Conservation (phyloP, 2,329 filamentous ascomycete species). For the Ampelomyces quisqualis region DNA sequence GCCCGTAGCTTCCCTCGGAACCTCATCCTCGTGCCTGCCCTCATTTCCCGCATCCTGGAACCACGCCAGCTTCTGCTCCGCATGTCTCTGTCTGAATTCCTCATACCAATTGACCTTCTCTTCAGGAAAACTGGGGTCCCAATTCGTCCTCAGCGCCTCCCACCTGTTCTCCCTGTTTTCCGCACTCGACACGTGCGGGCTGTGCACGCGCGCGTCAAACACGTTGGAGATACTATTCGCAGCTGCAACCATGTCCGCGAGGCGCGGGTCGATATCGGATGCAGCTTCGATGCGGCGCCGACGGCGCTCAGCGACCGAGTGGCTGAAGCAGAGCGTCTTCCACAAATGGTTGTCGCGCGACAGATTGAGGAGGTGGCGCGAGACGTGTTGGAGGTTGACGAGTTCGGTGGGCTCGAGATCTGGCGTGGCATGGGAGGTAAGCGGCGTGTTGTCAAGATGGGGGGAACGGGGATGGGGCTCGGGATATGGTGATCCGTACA, state of each 20-base stretch:
- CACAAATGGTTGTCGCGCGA: slow-evolving; percentile 75
- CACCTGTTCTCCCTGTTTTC: slow-evolving; percentile 45
- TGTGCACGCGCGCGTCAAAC: slow-evolving; percentile 25
- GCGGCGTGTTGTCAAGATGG: slow-evolving; percentile 1
- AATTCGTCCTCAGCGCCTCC: slow-evolving; percentile 68
- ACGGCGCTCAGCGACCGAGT: slow-evolving; percentile 66
- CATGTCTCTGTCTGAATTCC: slow-evolving; percentile 83
- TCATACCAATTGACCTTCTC: slow-evolving; percentile 82
- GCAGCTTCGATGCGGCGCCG: slow-evolving; percentile 46
- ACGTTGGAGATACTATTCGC: slow-evolving; percentile 37
- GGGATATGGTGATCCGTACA: no score
- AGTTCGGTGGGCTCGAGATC: slow-evolving; percentile 66
- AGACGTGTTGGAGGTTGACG: slow-evolving; percentile 68
- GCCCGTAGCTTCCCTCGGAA: slow-evolving; percentile 67
- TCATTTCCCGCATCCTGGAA: slow-evolving; percentile 60
- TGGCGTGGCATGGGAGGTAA: slow-evolving; percentile 39
- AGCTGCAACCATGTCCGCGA: slow-evolving; percentile 47
- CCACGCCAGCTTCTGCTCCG: slow-evolving; percentile 74
- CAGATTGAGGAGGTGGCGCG: slow-evolving; percentile 63
- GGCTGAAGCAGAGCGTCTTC: slow-evolving; percentile 71
- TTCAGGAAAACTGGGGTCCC: slow-evolving; percentile 74
- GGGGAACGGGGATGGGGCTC: no score
- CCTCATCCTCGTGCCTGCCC: slow-evolving; percentile 42
- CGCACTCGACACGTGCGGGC: slow-evolving; percentile 32
- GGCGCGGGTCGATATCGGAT: slow-evolving; percentile 44